Base-by-base conservation (phyloP, 2,329 filamentous ascomycete genomes). In the Scedosporium aurantiacum region DNA sequence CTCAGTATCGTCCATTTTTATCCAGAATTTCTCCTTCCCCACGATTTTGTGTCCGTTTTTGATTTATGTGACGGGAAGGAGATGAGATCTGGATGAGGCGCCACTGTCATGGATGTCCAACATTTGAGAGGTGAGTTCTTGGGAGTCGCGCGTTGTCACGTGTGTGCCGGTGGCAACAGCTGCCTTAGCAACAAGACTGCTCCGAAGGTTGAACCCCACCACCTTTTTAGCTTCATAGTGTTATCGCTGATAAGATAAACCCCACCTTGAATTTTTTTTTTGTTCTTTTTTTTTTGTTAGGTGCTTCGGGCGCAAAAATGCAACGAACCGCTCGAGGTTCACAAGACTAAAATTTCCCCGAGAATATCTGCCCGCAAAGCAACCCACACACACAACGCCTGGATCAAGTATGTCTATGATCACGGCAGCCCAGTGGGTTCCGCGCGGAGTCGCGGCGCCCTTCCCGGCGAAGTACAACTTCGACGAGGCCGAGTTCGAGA, bases 391-490 rank as follows among this genome's bases (percentile, higher is more conserved):
- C 14, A 5, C 37, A n/a, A 8, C 18, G 7, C 18, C 21, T 7
- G 2, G 25, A 5, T 68, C 64, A 70, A 71, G 66, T 58, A 83
- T 82, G 80, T 87, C 87, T 67, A 91, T 91, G 88, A 90, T 91
- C 65, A 90, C 89, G 57, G 84, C 87, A 23, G 84, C 88, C 21
- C 76, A 86, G 59, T 91, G 88, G 88, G 88, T 91, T 70, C 86
- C 87, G 68, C 83, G 88, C 63, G 88, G 88, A 59, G 89, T 88
- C 68, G 87, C 88, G 61, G 88, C 89, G 56, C 86, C 86, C 57
- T 90, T 91, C 67, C 88, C 88, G 16, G 80, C 82, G 47, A 89
- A 89, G 72, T 90, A 90, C 71, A 83, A 86, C 63, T 84, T 91
- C 62, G 84, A 91, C 73, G 88, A 91, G 71, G 80, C 82, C 65